Base-by-base conservation (phyloP, 1,284 basidiomycete species). In the Irpex lacteus region DNA sequence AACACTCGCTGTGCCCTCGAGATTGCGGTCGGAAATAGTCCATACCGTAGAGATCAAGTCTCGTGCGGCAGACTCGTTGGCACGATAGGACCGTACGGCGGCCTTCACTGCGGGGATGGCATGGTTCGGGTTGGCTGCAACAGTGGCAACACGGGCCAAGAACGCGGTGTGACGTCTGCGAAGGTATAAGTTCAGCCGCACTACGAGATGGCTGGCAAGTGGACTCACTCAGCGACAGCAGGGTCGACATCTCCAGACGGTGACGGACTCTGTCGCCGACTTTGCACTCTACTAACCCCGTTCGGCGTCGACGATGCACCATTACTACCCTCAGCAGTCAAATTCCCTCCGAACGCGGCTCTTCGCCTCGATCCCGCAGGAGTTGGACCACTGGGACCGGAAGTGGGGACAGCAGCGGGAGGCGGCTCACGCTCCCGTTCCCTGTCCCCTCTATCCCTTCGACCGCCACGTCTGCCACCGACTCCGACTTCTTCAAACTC, bases 11-110 rank as follows among this genome's bases (percentile, higher is more conserved):
- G 93, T 92, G 19, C 88, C 81, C 62, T 96, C 94, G 32, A 91
- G 74, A 68, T 93, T 86, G 47, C 85, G 80, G 68, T 96, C 93
- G 13, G 98, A 80, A 18, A 98, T 84, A 70, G 89, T 92, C 86
- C 89, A 96, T 9, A 97, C 82, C 0, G 94, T 97, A 52, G 90
- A 90, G 57, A 98, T 88, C 70, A 98, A 81, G 75, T 98, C 96
- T 9, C 88, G 81, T 0, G 94, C 92, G 21, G 84, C 87, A 13
- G 88, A 89, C 74, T 99, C 96, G 60, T 88, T 88, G 5, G 84
- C 79, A 52, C 88, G 85, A 77, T 91, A 98, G 34, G 91, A 86
- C 11, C 94, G 87, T 36, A 96, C 86, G 19, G 95, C 90, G 15
- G 91, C 85, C 68, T 90, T 89, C 70, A 96, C 90, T 0, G 91